Percentiles rank a stretch among this genome's conserved stretches.
These are phyloP conservation scores for Debaryomyces tyrocola DNA, from an alignment of 805 yeast species.

Conservation along the genomic window DNA sequence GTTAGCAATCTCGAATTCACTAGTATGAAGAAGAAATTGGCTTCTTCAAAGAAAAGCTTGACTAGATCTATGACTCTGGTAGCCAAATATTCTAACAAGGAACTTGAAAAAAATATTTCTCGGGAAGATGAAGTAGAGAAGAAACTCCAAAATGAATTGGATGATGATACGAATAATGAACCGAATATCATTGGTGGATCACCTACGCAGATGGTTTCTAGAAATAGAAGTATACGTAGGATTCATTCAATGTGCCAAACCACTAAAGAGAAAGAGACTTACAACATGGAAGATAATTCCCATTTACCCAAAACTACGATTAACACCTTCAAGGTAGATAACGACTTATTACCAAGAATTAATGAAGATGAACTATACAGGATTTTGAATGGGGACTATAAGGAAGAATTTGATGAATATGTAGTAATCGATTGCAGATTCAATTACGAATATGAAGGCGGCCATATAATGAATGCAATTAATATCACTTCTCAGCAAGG, in stretches of 20 bases:
- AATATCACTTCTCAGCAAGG: constrained; percentile 72
- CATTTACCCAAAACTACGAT: constrained; percentile 29
- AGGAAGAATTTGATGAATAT: constrained; percentile 53
- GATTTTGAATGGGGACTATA: constrained; percentile 54
- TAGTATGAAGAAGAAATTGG: constrained; percentile 19
- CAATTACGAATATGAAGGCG: constrained; percentile 88
- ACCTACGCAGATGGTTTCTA: constrained; percentile 23
- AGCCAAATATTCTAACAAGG: constrained; percentile 12
- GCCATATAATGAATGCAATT: constrained; percentile 83
- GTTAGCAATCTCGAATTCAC: constrained; percentile 23
- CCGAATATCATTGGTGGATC: constrained; percentile 2
- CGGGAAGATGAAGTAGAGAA: constrained; percentile 20
- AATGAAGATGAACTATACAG: constrained; percentile 55
- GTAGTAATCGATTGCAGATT: constrained; percentile 85
- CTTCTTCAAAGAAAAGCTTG: constrained; percentile 18
- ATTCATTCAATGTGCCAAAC: constrained; percentile 70
- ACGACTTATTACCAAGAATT: constrained; percentile 73
- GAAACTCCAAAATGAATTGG: not conserved
- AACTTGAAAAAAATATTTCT: constrained; percentile 23
- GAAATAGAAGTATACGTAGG: constrained; percentile 47
- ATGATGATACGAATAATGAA: not conserved
- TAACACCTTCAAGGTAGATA: constrained; percentile 28
- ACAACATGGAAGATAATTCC: constrained; percentile 29
- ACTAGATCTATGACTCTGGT: constrained; percentile 20
- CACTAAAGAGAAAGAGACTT: constrained; percentile 30